Conservation (phyloP, 1,284 basidiomycete species). For the Boletus calvinii region DNA sequence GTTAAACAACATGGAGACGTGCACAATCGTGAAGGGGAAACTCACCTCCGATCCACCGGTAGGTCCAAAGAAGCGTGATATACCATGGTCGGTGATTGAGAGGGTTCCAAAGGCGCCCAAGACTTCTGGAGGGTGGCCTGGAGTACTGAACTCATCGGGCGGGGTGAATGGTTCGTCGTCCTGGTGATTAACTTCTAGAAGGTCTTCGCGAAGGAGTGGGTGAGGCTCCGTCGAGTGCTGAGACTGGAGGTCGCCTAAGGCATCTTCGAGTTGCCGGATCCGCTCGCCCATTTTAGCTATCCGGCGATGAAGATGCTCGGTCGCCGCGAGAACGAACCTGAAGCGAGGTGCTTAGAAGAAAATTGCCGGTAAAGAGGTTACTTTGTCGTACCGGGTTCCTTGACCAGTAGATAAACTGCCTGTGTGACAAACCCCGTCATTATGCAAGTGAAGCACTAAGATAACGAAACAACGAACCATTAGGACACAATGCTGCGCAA, state of each 20-base stretch:
- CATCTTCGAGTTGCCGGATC: conserved; percentile 67
- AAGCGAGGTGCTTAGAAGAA: conserved; percentile 6
- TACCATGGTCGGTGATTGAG: conserved; percentile 58
- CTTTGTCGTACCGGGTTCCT: conserved; percentile 49
- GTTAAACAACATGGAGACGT: conserved; percentile 11
- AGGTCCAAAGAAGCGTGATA: conserved; percentile 62
- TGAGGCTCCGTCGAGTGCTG: conserved; percentile 55
- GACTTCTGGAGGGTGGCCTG: conserved; percentile 37
- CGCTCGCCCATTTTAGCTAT: conserved; percentile 60
- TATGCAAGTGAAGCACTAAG: conserved; percentile 2
- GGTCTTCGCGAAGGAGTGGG: conserved; percentile 61
- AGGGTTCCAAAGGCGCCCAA: conserved; percentile 61
- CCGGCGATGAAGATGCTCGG: conserved; percentile 67
- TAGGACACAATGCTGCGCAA: conserved; percentile 69
- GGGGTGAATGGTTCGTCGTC: conserved; percentile 30
- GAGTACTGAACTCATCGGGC: conserved; percentile 22
- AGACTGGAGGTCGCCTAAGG: conserved; percentile 51
- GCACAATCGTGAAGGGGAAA: conserved; percentile 10
- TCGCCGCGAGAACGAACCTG: conserved; percentile 70
- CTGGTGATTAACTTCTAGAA: conserved; percentile 42
- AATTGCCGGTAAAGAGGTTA: conserved; percentile 1
- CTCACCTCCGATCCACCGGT: conserved; percentile 62
- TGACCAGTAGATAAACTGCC: conserved; percentile 63
- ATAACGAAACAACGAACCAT: conserved; percentile 43
- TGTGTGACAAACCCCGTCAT: conserved; percentile 23